Evolutionary conservation across 2,329 filamentous ascomycete genomes (phyloP).

Genomic region (Arachnomyces sp.): DNA sequence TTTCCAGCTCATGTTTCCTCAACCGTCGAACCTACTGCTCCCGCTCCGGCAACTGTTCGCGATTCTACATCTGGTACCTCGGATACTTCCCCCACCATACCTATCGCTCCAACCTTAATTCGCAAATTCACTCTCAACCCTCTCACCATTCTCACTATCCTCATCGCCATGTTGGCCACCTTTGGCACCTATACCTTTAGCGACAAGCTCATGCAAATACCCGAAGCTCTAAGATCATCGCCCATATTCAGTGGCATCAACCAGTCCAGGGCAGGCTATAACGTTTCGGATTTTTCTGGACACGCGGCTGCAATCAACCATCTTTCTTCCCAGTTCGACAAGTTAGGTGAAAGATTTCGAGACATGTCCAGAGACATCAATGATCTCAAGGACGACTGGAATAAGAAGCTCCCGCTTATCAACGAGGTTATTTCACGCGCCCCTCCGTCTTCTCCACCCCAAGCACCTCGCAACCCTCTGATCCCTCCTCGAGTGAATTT

Average conservation of each 20-base stretch:
- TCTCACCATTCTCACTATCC: slow-evolving; percentile 3
- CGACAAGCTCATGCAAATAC: slow-evolving; percentile 9
- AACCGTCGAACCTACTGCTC: too few species aligned
- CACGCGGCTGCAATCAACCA: slow-evolving; percentile 12
- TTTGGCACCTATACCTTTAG: slow-evolving; percentile 11
- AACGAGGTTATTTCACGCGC: slow-evolving; percentile 6
- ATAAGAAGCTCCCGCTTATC: slow-evolving; percentile 8
- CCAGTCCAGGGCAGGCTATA: slow-evolving; percentile 5
- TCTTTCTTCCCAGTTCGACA: slow-evolving; percentile 11
- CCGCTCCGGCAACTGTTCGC: too few species aligned
- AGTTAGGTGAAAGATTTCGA: slow-evolving; percentile 4
- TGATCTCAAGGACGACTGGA: slow-evolving; percentile 11
- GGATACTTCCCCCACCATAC: too few species aligned
- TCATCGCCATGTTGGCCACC: slow-evolving; percentile 12
- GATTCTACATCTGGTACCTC: too few species aligned
- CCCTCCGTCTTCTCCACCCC: not conserved
- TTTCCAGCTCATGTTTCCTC: too few species aligned
- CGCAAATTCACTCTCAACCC: not conserved
- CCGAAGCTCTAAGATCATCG: slow-evolving; percentile 13
- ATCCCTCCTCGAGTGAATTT: slow-evolving; percentile 57
- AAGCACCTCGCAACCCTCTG: slow-evolving; percentile 10
- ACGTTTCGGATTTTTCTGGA: slow-evolving; percentile 16
- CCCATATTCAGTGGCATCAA: slow-evolving; percentile 5
- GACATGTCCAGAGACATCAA: slow-evolving; percentile 11
- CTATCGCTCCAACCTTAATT: too few species aligned